phyloP scores from a whole-genome alignment of 345 rosid genomes.

The Eucalyptus sp. region DNA sequence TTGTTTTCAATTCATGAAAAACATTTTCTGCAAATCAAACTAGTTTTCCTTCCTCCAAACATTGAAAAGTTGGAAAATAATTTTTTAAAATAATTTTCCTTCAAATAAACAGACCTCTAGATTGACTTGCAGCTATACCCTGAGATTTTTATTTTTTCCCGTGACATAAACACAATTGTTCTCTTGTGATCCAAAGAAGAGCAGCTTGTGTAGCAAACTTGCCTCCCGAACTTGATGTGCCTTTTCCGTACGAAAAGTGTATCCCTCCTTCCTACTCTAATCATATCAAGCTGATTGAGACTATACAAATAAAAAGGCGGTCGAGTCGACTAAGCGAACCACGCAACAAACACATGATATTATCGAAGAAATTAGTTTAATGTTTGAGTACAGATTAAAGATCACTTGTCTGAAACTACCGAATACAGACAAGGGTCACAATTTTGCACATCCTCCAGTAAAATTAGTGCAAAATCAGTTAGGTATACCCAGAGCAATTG shows the following conservation, averaged over 20 bases:
- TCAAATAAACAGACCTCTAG: neutral
- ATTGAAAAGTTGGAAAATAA: fast-evolving
- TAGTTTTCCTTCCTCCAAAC: neutral
- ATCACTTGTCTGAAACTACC: neutral
- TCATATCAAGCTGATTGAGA: neutral
- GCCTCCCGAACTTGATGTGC: neutral
- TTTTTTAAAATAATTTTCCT: neutral
- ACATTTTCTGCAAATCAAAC: fast-evolving
- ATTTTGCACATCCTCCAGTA: neutral
- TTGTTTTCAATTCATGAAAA: neutral
- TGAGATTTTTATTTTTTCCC: neutral
- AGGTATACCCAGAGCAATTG: neutral
- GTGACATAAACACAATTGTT: neutral
- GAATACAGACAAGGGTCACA: neutral
- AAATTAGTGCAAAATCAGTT: neutral
- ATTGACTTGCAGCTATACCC: neutral
- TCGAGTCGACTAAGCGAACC: neutral
- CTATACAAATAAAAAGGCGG: neutral
- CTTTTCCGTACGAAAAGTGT: neutral
- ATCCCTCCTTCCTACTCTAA: neutral
- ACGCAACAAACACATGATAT: fast-evolving
- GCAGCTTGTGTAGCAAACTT: neutral
- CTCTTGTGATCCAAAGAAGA: neutral
- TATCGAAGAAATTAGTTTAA: neutral
- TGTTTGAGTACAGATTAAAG: neutral